phyloP scores from a whole-genome alignment of 192 early-diverging fungal species.

The Podila horticola region DNA sequence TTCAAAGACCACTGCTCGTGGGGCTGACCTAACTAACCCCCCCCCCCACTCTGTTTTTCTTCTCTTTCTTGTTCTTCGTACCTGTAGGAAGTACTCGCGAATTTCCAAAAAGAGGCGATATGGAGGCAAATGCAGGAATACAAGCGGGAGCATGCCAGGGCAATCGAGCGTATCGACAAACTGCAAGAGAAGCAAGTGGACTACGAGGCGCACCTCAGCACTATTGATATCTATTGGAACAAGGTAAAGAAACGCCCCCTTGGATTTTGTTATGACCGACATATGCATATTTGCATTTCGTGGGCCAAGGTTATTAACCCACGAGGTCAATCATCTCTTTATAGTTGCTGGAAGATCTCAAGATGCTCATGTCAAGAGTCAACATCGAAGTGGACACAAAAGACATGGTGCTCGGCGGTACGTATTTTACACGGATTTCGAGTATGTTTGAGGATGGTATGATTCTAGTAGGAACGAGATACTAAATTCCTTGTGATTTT shows the following conservation, averaged over 20 bases:
- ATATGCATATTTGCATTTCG: no score
- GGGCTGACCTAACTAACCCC: not conserved
- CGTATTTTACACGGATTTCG: not conserved
- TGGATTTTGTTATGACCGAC: no score
- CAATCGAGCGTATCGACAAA: constrained; percentile 53
- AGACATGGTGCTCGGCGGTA: constrained; percentile 34
- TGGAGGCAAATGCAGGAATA: constrained; percentile 79
- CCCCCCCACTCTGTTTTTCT: not conserved
- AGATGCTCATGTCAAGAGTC: constrained; percentile 37
- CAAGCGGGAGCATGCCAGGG: constrained; percentile 63
- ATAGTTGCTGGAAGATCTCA: constrained; percentile 37
- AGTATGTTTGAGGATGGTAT: not conserved
- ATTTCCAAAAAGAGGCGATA: constrained; percentile 75
- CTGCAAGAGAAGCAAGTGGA: constrained; percentile 60
- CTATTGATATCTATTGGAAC: constrained; percentile 65
- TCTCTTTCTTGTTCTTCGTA: constrained; percentile 1
- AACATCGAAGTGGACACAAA: constrained; percentile 29
- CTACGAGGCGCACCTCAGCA: constrained; percentile 61
- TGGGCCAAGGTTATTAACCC: no score
- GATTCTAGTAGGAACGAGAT: not conserved
- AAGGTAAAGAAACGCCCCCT: constrained; percentile 27
- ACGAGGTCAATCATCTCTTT: not conserved
- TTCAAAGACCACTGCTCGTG: not conserved
- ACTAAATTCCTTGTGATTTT: not conserved
- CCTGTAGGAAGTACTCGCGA: constrained; percentile 26